Conservation (phyloP, 2,329 filamentous ascomycete genomes). For the Thielaviopsis ethacetica region DNA sequence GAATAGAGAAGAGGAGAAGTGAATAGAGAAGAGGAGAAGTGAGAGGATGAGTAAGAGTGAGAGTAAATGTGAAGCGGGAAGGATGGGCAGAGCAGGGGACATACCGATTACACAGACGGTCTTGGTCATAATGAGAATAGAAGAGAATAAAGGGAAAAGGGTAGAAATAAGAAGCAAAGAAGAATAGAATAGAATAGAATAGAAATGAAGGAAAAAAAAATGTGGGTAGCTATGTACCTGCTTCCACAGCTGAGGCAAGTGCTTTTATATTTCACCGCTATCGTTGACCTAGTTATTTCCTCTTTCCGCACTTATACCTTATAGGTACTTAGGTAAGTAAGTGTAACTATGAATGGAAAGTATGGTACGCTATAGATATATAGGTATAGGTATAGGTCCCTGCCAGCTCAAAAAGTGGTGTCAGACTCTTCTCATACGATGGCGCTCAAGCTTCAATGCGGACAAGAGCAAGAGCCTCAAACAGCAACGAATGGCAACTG, state of each 20-base stretch:
- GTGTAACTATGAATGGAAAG: too few species aligned
- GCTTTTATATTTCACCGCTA: too few species aligned
- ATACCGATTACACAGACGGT: constrained; percentile 26
- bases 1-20: background rate
- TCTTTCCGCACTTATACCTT: background rate
- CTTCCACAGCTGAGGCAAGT: too few species aligned
- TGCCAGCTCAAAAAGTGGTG: background rate
- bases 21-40: background rate
- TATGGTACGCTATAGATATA: too few species aligned
- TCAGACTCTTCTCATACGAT: background rate
- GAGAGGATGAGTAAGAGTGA: too few species aligned
- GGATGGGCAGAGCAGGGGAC: background rate
- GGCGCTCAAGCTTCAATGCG: background rate
- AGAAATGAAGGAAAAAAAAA: too few species aligned
- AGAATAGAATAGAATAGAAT: background rate
- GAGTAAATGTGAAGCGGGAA: too few species aligned
- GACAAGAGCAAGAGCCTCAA: too few species aligned
- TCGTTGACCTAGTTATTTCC: background rate
- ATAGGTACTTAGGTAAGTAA: background rate
- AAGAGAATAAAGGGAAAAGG: background rate
- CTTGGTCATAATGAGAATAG: constrained; percentile 19
- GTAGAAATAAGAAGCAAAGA: background rate
- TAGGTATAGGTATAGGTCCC: background rate
- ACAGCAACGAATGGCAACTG: too few species aligned
- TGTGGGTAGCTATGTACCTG: too few species aligned